A percentile compares a stretch with the other conserved stretches of the same genome.
Conservation (phyloP, 2,329 filamentous ascomycete genomes). For the Calonectria multiphialidica region DNA sequence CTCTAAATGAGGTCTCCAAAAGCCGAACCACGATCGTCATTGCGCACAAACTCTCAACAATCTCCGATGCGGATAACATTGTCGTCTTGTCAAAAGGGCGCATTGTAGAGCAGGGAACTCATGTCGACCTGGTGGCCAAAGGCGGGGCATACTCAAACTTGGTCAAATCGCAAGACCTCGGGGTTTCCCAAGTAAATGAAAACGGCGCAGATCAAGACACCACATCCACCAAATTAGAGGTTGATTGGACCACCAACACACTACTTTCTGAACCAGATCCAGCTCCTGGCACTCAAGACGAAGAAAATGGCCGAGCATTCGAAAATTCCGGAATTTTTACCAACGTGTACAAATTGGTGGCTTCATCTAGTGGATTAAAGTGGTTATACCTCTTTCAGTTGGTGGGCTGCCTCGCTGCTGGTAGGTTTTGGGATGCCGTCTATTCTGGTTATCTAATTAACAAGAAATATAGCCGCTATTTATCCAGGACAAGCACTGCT, state of each 20-base stretch:
- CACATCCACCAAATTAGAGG: not conserved
- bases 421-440: not conserved
- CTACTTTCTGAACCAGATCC: not conserved
- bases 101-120: conserved; percentile 67
- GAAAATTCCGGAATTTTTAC: not conserved
- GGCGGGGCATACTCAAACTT: conserved; percentile 61
- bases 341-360: not conserved
- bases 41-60: conserved; percentile 69
- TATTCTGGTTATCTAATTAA: not conserved
- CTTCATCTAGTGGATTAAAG: not conserved
- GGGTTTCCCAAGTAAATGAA: not conserved
- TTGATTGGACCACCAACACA: not conserved
- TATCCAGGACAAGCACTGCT: not conserved
- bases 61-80: conserved; percentile 72
- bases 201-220: not conserved
- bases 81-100: conserved; percentile 69
- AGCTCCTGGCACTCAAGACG: not conserved
- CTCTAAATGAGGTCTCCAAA: conserved; percentile 63
- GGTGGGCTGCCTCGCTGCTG: not conserved
- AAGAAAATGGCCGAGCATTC: not conserved
- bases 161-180: conserved; percentile 54
- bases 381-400: not conserved
- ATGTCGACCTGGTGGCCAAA: conserved; percentile 63
- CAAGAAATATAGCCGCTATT: not conserved
- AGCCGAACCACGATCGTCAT: conserved; percentile 74